A percentile compares a stretch with the other conserved stretches of the same genome.
Conservation (phyloP, 345 rosid species). For the Orychophragmus violaceus region DNA sequence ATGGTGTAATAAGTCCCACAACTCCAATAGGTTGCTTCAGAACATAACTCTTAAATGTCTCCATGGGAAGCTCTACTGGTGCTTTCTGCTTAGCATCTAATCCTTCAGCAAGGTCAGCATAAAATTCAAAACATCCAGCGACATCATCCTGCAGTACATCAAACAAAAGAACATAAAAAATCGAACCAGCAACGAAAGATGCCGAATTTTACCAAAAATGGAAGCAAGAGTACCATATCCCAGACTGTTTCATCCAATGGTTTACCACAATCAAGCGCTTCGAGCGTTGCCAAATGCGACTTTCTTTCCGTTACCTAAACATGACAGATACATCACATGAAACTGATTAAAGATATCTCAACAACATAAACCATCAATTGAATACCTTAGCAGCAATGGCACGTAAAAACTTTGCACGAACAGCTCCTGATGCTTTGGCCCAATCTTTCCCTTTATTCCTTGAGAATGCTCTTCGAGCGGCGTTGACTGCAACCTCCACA, state of each 20-base stretch:
- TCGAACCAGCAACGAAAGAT: not conserved
- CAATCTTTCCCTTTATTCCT: conserved; percentile 78
- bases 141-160: conserved; percentile 76
- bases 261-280: conserved; percentile 82
- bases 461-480: conserved; percentile 68
- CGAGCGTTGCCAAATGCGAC: conserved; percentile 64
- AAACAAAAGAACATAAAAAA: conserved; percentile 24
- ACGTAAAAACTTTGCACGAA: conserved; percentile 87
- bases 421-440: conserved; percentile 71
- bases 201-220: not conserved
- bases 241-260: conserved; percentile 87
- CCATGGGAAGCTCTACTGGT: conserved; percentile 78
- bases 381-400: conserved; percentile 94
- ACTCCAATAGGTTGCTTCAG: conserved; percentile 91
- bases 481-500: conserved; percentile 85
- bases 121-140: conserved; percentile 86
- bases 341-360: not conserved
- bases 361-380: too few relatives aligned
- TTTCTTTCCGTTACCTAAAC: conserved; percentile 72
- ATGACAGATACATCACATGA: not conserved
- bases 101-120: conserved; percentile 93
- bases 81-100: conserved; percentile 82
- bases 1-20: conserved; percentile 89
- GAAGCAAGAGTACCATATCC: conserved; percentile 62
- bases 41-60: conserved; percentile 18